These are phyloP conservation scores for Paraconiothyrium brasiliense DNA, from an alignment of 2,329 filamentous ascomycete species.

Conservation along the genomic window DNA sequence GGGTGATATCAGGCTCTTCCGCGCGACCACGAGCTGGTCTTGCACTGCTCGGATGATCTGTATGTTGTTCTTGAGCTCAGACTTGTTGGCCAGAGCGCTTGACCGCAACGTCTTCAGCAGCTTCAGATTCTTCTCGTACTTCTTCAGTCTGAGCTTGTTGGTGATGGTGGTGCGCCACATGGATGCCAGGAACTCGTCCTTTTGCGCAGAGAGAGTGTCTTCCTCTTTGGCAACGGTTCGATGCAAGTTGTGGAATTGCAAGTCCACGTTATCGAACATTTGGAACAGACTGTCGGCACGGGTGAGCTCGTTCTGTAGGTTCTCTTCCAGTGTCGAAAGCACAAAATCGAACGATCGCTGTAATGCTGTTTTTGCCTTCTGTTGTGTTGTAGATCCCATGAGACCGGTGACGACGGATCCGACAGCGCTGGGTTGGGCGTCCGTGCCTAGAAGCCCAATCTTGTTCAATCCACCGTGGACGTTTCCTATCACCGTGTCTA, in stretches of 20 bases:
- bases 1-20: conserved; percentile 84
- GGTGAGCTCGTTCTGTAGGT: conserved; percentile 83
- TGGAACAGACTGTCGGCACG: conserved; percentile 83
- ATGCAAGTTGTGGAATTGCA: conserved; percentile 87
- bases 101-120: conserved; percentile 81
- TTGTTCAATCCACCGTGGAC: conserved; percentile 79
- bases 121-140: conserved; percentile 89
- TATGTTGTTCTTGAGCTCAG: conserved; percentile 85
- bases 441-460: conserved; percentile 55
- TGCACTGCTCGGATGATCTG: conserved; percentile 84
- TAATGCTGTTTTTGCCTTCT: conserved; percentile 81
- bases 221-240: conserved; percentile 86
- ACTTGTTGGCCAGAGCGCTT: conserved; percentile 87
- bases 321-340: conserved; percentile 85
- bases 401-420: conserved; percentile 75
- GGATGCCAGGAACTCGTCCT: conserved; percentile 81
- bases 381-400: conserved; percentile 81
- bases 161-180: conserved; percentile 90
- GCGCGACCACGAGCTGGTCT: conserved; percentile 83
- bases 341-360: conserved; percentile 91
- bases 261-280: conserved; percentile 91
- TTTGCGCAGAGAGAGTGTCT: conserved; percentile 79
- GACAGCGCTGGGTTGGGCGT: conserved; percentile 69
- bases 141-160: conserved; percentile 77
- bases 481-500: conserved; percentile 83